phyloP scores from a whole-genome alignment of 768 basidiomycete genomes.

The Podaxis rugospora region DNA sequence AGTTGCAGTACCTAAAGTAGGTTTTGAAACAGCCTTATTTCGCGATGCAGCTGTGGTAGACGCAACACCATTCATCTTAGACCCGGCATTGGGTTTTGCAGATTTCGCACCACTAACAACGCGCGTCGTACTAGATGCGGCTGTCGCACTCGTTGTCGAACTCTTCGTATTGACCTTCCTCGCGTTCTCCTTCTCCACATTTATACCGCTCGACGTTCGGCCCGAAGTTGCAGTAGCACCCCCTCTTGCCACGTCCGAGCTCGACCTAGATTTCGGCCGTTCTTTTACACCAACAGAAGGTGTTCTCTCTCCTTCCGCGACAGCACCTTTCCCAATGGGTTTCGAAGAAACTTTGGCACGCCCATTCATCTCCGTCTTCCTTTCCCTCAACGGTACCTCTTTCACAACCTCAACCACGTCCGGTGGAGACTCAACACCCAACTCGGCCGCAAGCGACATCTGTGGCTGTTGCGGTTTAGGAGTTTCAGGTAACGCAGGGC shows the following conservation, averaged over 20 bases:
- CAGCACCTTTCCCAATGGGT: neutral
- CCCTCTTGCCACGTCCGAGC: conserved; percentile 12
- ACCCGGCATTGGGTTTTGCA: neutral
- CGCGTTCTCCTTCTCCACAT: conserved; percentile 35
- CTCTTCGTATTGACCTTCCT: conserved; percentile 13
- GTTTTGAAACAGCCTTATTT: conserved; percentile 10
- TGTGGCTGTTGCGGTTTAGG: conserved; percentile 18
- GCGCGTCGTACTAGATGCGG: conserved; percentile 13
- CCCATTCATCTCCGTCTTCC: conserved; percentile 33
- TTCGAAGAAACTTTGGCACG: neutral
- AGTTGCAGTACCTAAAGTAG: conserved; percentile 8
- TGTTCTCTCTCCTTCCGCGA: conserved; percentile 29
- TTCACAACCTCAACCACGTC: conserved; percentile 21
- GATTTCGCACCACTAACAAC: neutral
- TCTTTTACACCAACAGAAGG: conserved; percentile 24
- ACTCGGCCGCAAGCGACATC: conserved; percentile 40
- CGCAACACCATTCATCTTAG: neutral
- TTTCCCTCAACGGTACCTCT: conserved; percentile 49
- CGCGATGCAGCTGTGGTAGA: neutral
- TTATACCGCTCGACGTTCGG: conserved; percentile 6
- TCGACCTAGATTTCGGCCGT: conserved; percentile 25
- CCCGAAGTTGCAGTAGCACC: neutral
- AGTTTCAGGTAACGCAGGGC: neutral
- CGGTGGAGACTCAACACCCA: conserved; percentile 40
- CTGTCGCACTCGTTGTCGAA: conserved; percentile 4